phyloP scores from a whole-genome alignment of 192 early-diverging fungal genomes.

The Mortierella antarctica region DNA sequence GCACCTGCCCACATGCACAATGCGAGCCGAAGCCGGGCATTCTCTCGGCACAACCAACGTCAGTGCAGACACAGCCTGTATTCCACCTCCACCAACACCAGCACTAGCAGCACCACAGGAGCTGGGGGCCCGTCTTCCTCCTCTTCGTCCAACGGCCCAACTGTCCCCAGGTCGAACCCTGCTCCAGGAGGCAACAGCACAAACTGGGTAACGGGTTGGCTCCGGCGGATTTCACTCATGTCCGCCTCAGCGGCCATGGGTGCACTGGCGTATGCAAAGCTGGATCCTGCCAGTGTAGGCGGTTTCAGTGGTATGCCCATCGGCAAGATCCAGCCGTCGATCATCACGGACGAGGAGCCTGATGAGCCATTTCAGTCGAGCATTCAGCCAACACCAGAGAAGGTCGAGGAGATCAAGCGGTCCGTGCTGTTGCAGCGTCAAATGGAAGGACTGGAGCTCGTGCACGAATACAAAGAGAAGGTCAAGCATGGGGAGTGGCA shows the following conservation, averaged over 20 bases:
- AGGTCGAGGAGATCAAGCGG: slow-evolving; percentile 27
- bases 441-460: slow-evolving; percentile 30
- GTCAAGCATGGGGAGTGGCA: slow-evolving; percentile 37
- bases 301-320: slow-evolving; percentile 32
- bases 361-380: slow-evolving; percentile 13
- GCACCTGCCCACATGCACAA: too few species aligned
- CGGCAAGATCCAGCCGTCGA: slow-evolving; percentile 37
- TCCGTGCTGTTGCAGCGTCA: slow-evolving; percentile 32
- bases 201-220: slow-evolving; percentile 6
- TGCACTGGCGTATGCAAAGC: slow-evolving; percentile 39
- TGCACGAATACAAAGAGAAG: slow-evolving; percentile 32
- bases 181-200: too few species aligned
- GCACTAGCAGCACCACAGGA: too few species aligned
- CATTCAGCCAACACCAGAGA: slow-evolving; percentile 5
- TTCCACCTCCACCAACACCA: too few species aligned
- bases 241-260: slow-evolving; percentile 40
- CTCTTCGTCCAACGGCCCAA: too few species aligned
- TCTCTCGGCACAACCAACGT: too few species aligned
- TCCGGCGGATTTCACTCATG: slow-evolving; percentile 33
- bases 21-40: too few species aligned
- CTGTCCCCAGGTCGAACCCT: too few species aligned
- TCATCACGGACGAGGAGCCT: slow-evolving; percentile 28
- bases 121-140: too few species aligned
- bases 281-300: slow-evolving; percentile 19
- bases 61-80: too few species aligned